Evolutionary conservation across 2,329 filamentous ascomycete genomes (phyloP), one percentile per base, ranked within the genome.

Genomic region (Camptophora hylomeconis): DNA sequence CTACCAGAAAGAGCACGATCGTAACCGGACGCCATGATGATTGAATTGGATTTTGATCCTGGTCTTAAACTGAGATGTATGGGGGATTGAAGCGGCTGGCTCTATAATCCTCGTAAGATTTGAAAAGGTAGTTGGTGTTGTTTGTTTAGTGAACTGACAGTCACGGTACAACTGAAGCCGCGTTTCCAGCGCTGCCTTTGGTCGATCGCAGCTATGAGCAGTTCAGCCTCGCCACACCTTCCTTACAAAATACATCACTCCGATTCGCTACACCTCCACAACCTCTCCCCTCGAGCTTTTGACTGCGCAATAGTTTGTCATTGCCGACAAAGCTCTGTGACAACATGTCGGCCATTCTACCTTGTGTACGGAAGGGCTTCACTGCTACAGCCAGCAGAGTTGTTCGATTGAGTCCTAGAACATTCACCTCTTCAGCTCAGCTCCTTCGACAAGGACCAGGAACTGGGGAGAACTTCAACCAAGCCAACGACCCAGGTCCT

Each of bases 1-100:
- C 65, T 75, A 94, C 86, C 87, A 64, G 87, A 95, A 59, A 95
- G 77, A 63, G 87, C 89, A 80, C 89, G 81, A 67, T 98, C 89
- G 66, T 98, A 98, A 62, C 87, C 87, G 50, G 86, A 93, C 59
- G 84, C 80, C 82, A 92, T 80, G 39, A 25, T 57, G n/a, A n/a
- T n/a, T n/a, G n/a, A n/a, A n/a, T n/a, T 46, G 17, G 18, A 16
- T 12, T 23, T 7, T 20, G 19, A n/a, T 20, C 19, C 8, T 20
- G 8, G 19, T 20, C n/a, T 8, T 8, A 20, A 8, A n/a, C n/a
- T n/a, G n/a, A 8, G 19, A 8, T 8, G n/a, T 20, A 8, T 20
- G 19, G 19, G 8, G 19, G 8, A 20, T 20, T n/a, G 7, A 8
- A 12, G n/a, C 7, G 23, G n/a, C n/a, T n/a, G n/a, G n/a, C n/a